These are phyloP conservation scores for Dendrostoma leiphaemia DNA, from an alignment of 2,329 filamentous ascomycete species.

Conservation along the genomic window DNA sequence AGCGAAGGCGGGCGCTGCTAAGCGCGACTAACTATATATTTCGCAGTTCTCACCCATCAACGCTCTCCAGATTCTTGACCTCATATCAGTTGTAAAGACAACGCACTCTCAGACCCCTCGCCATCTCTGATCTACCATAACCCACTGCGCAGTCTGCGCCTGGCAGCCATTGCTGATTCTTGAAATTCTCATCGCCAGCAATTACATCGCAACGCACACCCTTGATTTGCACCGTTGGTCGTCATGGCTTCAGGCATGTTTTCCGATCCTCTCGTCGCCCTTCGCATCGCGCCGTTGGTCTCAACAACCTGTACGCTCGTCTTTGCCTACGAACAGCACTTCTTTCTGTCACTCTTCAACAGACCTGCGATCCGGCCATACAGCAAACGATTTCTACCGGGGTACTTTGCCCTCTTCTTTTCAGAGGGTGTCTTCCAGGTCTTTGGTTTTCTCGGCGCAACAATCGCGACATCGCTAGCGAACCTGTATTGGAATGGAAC, in stretches of 20 bases:
- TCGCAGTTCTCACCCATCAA: too few species aligned
- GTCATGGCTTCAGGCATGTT: conserved; percentile 20
- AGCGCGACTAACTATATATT: too few species aligned
- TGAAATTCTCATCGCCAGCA: too few species aligned
- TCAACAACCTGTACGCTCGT: conserved; percentile 46
- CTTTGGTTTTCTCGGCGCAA: conserved; percentile 33
- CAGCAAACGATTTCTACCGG: conserved; percentile 37
- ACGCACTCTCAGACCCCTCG: too few species aligned
- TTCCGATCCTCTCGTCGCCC: conserved; percentile 34
- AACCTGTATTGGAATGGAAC: conserved; percentile 21
- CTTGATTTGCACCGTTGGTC: too few species aligned
- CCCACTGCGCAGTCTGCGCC: too few species aligned
- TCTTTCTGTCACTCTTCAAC: conserved; percentile 39
- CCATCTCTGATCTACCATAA: too few species aligned
- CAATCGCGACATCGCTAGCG: conserved; percentile 28
- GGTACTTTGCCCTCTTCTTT: conserved; percentile 43
- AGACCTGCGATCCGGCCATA: conserved; percentile 24
- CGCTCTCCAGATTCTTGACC: too few species aligned
- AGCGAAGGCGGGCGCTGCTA: too few species aligned
- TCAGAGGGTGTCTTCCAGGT: conserved; percentile 31
- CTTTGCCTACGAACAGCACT: conserved; percentile 43
- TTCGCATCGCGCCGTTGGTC: conserved; percentile 44
- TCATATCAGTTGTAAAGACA: too few species aligned
- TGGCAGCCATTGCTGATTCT: too few species aligned
- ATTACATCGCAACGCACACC: too few species aligned